A percentile compares a stretch with the other conserved stretches of the same genome.
Conservation (phyloP, 176 grass and related monocot genomes). For the Tillandsia leiboldiana region DNA sequence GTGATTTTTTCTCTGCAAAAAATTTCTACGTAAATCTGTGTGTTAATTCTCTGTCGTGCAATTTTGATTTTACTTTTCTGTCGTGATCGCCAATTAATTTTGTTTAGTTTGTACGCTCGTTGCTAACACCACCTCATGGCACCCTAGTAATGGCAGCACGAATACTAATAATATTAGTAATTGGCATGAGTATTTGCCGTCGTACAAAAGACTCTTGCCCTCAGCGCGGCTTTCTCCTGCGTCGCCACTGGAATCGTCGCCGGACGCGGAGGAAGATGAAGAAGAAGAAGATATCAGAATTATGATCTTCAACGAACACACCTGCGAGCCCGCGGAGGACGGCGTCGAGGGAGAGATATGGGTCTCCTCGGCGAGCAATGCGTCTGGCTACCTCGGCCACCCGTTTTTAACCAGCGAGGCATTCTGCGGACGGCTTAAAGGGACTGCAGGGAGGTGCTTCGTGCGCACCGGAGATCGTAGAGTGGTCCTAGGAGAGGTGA, state of each 20-base stretch:
- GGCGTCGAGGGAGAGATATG: constrained; percentile 54
- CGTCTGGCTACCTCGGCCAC: constrained; percentile 47
- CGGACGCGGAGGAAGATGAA: neutral
- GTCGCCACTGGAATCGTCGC: neutral
- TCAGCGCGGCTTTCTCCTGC: constrained; percentile 29
- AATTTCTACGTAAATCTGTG: too few relatives aligned
- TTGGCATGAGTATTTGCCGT: neutral
- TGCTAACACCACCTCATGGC: constrained; percentile 55
- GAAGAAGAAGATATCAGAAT: constrained; percentile 28
- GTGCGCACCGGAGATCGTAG: constrained; percentile 48
- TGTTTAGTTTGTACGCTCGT: too few relatives aligned
- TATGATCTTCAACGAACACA: constrained; percentile 40
- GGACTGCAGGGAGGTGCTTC: constrained; percentile 23
- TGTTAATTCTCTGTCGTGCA: too few relatives aligned
- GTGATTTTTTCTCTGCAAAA: too few relatives aligned
- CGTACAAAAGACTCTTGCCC: constrained; percentile 38
- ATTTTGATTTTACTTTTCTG: too few relatives aligned
- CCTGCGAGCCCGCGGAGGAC: constrained; percentile 31
- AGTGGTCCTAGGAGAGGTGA: constrained; percentile 20
- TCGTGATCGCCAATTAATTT: too few relatives aligned
- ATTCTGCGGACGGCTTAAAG: constrained; percentile 29
- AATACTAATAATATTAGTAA: neutral
- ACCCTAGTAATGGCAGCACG: too few relatives aligned
- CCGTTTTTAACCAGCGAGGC: constrained; percentile 31
- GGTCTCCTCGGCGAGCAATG: constrained; percentile 58